Percentiles rank a stretch among this genome's conserved stretches.
Evolutionary conservation across 305 asterid genomes (phyloP).

Genomic region (Rubia peregrina): DNA sequence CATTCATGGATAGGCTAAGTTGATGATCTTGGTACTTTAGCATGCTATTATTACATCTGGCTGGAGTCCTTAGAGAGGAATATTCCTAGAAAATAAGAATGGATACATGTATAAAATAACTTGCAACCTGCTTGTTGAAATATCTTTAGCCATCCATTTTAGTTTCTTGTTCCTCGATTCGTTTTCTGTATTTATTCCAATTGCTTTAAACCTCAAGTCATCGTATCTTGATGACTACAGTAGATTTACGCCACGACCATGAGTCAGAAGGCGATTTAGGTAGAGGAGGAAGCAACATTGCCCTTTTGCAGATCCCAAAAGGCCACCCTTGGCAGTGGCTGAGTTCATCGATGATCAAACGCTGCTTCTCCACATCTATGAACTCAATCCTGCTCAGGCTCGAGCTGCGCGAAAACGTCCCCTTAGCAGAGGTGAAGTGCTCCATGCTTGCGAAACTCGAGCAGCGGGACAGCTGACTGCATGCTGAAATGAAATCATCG

Average conservation of each 20-base stretch:
- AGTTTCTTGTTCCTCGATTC: not conserved
- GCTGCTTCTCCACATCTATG: slow-evolving; percentile 27
- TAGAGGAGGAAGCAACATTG: slow-evolving; percentile 63
- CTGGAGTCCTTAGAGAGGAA: too few relatives aligned
- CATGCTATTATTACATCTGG: not conserved
- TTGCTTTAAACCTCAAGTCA: slow-evolving; percentile 13
- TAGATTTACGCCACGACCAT: slow-evolving; percentile 67
- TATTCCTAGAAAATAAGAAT: slow-evolving; percentile 9
- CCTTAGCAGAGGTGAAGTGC: slow-evolving; percentile 43
- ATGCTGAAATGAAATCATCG: slow-evolving; percentile 33
- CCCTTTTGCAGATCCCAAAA: slow-evolving; percentile 62
- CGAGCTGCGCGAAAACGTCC: slow-evolving; percentile 46
- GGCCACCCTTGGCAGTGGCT: slow-evolving; percentile 73
- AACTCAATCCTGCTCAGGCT: slow-evolving; percentile 51
- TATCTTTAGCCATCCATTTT: not conserved
- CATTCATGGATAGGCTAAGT: not conserved
- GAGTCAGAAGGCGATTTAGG: slow-evolving; percentile 80
- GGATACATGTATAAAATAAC: not conserved
- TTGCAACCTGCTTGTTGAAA: not conserved
- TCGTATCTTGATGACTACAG: slow-evolving; percentile 22
- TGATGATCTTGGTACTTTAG: slow-evolving; percentile 4
- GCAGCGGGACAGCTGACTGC: slow-evolving; percentile 41
- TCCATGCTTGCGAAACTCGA: slow-evolving; percentile 46
- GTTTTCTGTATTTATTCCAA: not conserved
- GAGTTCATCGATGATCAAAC: slow-evolving; percentile 39